A percentile compares a stretch with the other conserved stretches of the same genome.
These are phyloP conservation scores for Fusarium sp. DNA, from an alignment of 2,329 filamentous ascomycete species.

Conservation along the genomic window DNA sequence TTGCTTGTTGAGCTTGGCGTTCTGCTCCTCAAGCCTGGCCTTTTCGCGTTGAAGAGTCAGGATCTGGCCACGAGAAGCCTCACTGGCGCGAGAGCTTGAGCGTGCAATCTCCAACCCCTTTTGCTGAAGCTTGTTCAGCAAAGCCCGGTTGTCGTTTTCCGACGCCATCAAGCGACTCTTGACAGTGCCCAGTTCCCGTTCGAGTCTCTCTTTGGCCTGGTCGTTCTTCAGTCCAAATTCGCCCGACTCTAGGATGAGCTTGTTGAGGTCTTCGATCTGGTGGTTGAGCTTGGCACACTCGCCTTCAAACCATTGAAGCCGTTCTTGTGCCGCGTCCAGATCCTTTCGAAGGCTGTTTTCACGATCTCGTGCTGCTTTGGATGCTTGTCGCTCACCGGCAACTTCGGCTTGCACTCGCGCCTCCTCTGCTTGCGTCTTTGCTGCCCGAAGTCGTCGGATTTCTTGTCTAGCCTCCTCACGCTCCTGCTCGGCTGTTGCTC, in stretches of 20 bases:
- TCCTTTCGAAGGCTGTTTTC: constrained; percentile 83
- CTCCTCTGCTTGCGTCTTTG: constrained; percentile 87
- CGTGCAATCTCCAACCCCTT: constrained; percentile 97
- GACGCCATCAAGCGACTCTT: constrained; percentile 91
- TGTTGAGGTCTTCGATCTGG: constrained; percentile 87
- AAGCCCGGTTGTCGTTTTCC: constrained; percentile 93
- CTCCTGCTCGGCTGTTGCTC: constrained; percentile 83
- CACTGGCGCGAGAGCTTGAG: constrained; percentile 86
- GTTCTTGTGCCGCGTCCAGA: constrained; percentile 81
- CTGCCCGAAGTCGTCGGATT: constrained; percentile 82
- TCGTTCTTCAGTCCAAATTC: constrained; percentile 91
- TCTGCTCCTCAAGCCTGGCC: constrained; percentile 83
- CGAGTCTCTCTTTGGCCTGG: constrained; percentile 91
- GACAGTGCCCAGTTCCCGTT: constrained; percentile 90
- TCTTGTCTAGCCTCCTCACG: constrained; percentile 91
- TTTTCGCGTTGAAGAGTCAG: constrained; percentile 85
- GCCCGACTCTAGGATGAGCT: constrained; percentile 88
- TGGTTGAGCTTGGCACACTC: constrained; percentile 82
- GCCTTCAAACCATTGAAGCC: constrained; percentile 81
- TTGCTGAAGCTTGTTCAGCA: constrained; percentile 98
- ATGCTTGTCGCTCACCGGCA: constrained; percentile 83
- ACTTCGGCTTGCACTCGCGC: constrained; percentile 86
- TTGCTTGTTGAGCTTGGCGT: constrained; percentile 82
- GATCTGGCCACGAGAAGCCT: constrained; percentile 83
- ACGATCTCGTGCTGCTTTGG: constrained; percentile 81